Conservation (phyloP, 139 green algal species). For the Picochlorum costavermella region DNA sequence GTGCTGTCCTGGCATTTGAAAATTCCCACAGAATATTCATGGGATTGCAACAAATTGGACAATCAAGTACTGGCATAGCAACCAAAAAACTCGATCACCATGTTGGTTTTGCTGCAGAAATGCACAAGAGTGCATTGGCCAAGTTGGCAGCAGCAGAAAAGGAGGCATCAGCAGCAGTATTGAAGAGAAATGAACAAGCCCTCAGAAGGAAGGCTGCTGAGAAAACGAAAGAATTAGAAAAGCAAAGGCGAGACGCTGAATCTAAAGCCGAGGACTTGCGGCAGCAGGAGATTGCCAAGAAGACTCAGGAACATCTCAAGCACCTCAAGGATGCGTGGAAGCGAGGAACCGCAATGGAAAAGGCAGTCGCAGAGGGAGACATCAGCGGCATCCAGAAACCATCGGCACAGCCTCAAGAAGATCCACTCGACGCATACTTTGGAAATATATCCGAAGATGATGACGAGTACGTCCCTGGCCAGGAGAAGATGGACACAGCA, state of each 20-base stretch:
- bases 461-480: slow-evolving; percentile 2
- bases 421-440: slow-evolving; percentile 45
- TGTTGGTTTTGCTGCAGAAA: slow-evolving; percentile 49
- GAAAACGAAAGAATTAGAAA: slow-evolving; percentile 5
- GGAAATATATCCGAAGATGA: slow-evolving; percentile 14
- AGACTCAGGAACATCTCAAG: slow-evolving; percentile 20
- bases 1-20: slow-evolving; percentile 35
- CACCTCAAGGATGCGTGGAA: slow-evolving; percentile 30
- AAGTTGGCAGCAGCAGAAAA: neutral
- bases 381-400: slow-evolving; percentile 7
- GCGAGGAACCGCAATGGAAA: slow-evolving; percentile 15
- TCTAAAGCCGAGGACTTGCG: slow-evolving; percentile 12
- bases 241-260: slow-evolving; percentile 7
- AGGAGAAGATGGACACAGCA: neutral
- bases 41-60: slow-evolving; percentile 12
- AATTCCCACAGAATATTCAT: slow-evolving; percentile 27
- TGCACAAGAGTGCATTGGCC: slow-evolving; percentile 12
- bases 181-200: slow-evolving; percentile 1
- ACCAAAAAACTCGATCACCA: slow-evolving; percentile 42
- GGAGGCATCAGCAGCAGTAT: neutral
- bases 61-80: slow-evolving; percentile 31
- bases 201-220: neutral
- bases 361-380: slow-evolving; percentile 24
- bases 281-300: slow-evolving; percentile 16
- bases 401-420: slow-evolving; percentile 26